These are phyloP conservation scores for Colletotrichum plurivorum DNA, from an alignment of 2,329 filamentous ascomycete species.

Conservation along the genomic window DNA sequence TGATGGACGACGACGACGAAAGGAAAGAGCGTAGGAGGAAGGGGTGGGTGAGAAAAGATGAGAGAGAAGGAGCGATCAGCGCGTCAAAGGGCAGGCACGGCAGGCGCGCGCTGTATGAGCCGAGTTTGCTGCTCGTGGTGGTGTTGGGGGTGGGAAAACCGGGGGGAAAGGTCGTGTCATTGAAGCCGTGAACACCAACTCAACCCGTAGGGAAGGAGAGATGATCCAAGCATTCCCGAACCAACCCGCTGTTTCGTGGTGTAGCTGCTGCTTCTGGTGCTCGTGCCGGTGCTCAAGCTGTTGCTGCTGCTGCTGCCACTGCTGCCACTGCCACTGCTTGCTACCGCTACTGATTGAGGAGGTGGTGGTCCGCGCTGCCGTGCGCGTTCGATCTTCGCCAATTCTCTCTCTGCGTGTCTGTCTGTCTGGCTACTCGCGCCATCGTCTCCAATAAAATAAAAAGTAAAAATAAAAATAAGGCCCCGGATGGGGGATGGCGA, in stretches of 20 bases:
- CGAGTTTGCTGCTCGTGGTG: constrained; percentile 40
- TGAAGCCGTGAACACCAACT: constrained; percentile 39
- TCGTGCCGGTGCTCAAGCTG: not conserved
- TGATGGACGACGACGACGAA: not conserved
- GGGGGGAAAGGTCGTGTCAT: constrained; percentile 31
- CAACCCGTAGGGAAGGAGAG: constrained; percentile 11
- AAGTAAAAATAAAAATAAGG: not conserved
- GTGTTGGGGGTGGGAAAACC: constrained; percentile 25
- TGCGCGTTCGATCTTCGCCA: no score
- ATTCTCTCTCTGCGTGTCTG: not conserved
- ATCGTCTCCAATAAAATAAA: constrained; percentile 19
- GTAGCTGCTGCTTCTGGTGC: no score
- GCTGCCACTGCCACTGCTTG: not conserved
- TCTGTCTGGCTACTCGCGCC: constrained; percentile 9
- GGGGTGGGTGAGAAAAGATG: constrained; percentile 41
- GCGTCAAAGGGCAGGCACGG: constrained; percentile 1
- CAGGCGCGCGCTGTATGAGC: constrained; percentile 27
- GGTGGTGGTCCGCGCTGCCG: no score
- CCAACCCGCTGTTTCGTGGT: not conserved
- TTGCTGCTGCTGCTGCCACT: not conserved
- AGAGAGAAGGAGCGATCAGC: constrained; percentile 33
- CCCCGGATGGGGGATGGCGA: constrained; percentile 37
- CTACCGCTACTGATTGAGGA: not conserved
- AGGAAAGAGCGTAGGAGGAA: not conserved
- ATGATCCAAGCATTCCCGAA: constrained; percentile 34